Percentiles rank a stretch among this genome's conserved stretches.
These are phyloP conservation scores for Pseudocohnilembus persalinus DNA, from an alignment of 169 alveolate genomes.

Conservation along the genomic window DNA sequence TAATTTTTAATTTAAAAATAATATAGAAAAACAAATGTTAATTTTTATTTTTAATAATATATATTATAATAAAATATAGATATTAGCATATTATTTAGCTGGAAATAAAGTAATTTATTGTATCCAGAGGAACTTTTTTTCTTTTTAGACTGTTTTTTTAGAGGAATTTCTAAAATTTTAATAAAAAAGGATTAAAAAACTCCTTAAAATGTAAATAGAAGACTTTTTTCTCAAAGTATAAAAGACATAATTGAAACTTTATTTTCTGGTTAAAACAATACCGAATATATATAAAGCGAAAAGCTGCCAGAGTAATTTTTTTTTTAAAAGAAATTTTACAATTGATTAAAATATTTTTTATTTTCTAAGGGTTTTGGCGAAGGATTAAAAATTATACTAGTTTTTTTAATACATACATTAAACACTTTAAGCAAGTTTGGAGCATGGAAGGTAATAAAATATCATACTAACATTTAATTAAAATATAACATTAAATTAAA, in stretches of 20 bases:
- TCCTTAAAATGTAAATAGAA: slow-evolving; percentile 43
- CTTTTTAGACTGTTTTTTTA: slow-evolving; percentile 62
- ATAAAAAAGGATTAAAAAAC: slow-evolving; percentile 40
- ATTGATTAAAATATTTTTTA: no score
- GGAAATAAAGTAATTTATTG: slow-evolving; percentile 13
- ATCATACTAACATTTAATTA: no score
- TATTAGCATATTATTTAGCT: slow-evolving; percentile 36
- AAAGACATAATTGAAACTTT: slow-evolving; percentile 7
- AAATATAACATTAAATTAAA: no score
- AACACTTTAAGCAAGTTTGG: slow-evolving; percentile 21
- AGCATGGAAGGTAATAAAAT: neutral
- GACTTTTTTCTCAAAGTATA: slow-evolving; percentile 28
- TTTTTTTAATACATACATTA: slow-evolving; percentile 4
- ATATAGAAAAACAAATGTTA: slow-evolving; percentile 13
- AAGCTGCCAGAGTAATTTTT: slow-evolving; percentile 17
- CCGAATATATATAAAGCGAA: slow-evolving; percentile 7
- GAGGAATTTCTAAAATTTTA: slow-evolving; percentile 60
- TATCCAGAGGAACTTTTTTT: slow-evolving; percentile 61
- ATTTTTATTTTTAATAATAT: slow-evolving; percentile 27
- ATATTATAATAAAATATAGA: slow-evolving; percentile 3
- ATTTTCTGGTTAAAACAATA: slow-evolving; percentile 7
- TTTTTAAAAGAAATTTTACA: no score
- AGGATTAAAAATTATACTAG: slow-evolving; percentile 2
- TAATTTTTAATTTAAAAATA: slow-evolving; percentile 1
- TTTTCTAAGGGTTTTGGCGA: neutral